Evolutionary conservation across 345 rosid genomes (phyloP), one percentile per base, ranked within the genome.

Genomic region (Euphorbia tirucalli): DNA sequence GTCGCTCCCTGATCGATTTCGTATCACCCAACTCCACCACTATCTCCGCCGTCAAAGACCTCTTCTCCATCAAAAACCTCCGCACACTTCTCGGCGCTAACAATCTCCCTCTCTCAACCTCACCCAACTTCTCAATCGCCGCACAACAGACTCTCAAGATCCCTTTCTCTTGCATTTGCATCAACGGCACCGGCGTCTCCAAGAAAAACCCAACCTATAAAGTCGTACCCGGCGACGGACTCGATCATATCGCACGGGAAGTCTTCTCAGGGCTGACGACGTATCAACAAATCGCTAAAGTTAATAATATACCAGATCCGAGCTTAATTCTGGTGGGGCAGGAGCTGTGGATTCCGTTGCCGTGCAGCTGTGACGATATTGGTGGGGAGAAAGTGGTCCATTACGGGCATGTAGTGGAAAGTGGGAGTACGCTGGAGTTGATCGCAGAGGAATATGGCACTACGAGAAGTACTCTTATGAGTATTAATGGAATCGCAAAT

Each of bases 361-460:
- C 78, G 8, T 78, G 82, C 24, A 78, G 72, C 69, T 74, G 82
- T 54, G 82, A 78, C 7, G 75, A 74, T 1, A 72, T 70, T 18
- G 75, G 25, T 0, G 75, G 75, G 27, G 22, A 21, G 27, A 50
- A 31, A 44, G 82, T 78, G 37, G 82, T 74, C 0, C 82, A 78
- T 32, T 78, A 78, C 25, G 82, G 82, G 32, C 75, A 74, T 41
- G 61, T 74, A 57, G 73, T 74, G 50, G 65, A 28, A 22, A 4
- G 65, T 18, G 65, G 78, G 54, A 74, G 78, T 61, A 39, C 82
- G 37, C 22, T 78, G 63, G 72, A 69, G n/a, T 1, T 8, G 25
- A 78, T 78, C 25, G 78, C 73, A 16, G 24, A 7, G 9, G 63
- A 41, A 19, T 74, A 61, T 22, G 82, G 78, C 22, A 74, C 75